Evolutionary conservation across 2,329 filamentous ascomycete genomes (phyloP), one percentile per base, ranked within the genome.

Genomic region (Penicillium paneum): DNA sequence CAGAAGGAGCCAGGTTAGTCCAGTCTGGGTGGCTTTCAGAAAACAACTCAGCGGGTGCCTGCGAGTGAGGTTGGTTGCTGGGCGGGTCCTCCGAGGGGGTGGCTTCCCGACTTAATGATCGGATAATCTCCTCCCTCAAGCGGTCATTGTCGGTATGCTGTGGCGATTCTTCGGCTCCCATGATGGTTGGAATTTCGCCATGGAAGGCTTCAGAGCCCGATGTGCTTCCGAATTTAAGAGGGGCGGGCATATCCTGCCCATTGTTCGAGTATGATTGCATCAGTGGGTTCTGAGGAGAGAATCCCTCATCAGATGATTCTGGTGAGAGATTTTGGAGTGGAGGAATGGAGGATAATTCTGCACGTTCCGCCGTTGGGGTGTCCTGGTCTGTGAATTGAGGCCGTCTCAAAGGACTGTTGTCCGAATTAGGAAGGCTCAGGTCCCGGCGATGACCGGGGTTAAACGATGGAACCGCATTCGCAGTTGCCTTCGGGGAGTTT

Each of bases 391-490:
- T 78, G 32, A 87, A 64, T 21, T 77, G 74, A 4, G 84, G 83
- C 31, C 78, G 81, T 44, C 81, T 80, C n/a, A 83, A 84, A 31
- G 84, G 84, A 54, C 83, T 86, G 54, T 84, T 84, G 40, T 78
- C 79, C 17, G 78, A 76, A 56, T 78, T 82, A 4, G 85, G 84
- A 34, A 83, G 79, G 53, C 81, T 81, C 49, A 86, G 66, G 63
- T 83, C 81, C 42, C 82, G 79, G 49, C 81, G 78, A 67, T 83
- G 81, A 11, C 81, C 82, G 31, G 78, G 75, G 31, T 78, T 78
- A 56, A 83, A 79, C 26, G 64, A 69, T 61, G 61, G 69, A 65
- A 59, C 71, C 42, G 48, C 56, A 49, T n/a, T 61, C 53, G 54
- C 56, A 55, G 34, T 49, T 34, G 49, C 52, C 29, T 42, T 49